phyloP scores from a whole-genome alignment of 345 rosid species.

The Ceriops decandra region DNA sequence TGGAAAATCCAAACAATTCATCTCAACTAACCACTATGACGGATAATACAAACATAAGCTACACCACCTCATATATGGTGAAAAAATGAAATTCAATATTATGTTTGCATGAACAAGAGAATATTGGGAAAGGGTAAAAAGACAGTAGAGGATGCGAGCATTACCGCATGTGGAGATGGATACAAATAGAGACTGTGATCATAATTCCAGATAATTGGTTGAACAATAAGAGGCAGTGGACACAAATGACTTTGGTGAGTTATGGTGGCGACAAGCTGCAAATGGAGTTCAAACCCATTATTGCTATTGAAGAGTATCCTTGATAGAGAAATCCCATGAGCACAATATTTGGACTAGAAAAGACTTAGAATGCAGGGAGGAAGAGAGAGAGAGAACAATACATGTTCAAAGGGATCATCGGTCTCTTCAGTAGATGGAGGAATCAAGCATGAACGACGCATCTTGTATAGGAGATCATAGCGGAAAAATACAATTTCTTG shows the following conservation, averaged over 20 bases:
- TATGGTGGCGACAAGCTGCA: slow-evolving; percentile 92
- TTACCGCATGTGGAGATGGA: slow-evolving; percentile 91
- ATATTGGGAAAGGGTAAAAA: too few relatives aligned
- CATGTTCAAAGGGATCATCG: slow-evolving; percentile 76
- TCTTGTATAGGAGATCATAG: slow-evolving; percentile 76
- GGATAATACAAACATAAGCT: too few relatives aligned
- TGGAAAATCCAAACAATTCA: neutral
- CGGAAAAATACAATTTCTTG: slow-evolving; percentile 93
- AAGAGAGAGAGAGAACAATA: slow-evolving; percentile 21
- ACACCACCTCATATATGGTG: too few relatives aligned
- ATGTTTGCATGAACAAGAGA: too few relatives aligned
- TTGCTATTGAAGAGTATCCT: slow-evolving; percentile 8
- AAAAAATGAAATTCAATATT: too few relatives aligned
- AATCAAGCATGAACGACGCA: slow-evolving; percentile 90
- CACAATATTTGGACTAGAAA: neutral
- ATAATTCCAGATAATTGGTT: slow-evolving; percentile 92
- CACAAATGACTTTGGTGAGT: slow-evolving; percentile 96
- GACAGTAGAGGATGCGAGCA: neutral
- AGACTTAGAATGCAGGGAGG: too few relatives aligned
- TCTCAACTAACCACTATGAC: too few relatives aligned
- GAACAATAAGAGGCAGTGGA: slow-evolving; percentile 85
- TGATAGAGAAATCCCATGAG: slow-evolving; percentile 1
- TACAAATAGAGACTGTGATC: slow-evolving; percentile 86
- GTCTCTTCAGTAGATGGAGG: slow-evolving; percentile 86
- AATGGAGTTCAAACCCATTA: slow-evolving; percentile 11